Evolutionary conservation across 257 asterid genomes (phyloP).

Genomic region (Verbena officinalis): DNA sequence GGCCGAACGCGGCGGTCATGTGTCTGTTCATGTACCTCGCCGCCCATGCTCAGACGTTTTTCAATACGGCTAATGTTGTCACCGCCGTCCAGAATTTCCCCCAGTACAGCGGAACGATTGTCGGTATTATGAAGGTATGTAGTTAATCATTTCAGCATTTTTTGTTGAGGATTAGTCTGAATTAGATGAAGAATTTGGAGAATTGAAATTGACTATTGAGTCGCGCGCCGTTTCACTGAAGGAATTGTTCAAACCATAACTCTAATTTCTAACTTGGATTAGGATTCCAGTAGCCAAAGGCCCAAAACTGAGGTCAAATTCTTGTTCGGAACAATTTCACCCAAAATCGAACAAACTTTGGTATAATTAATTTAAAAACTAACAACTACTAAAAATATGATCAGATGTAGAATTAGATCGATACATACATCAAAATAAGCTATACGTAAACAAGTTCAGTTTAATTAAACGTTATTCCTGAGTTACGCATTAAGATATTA

Average conservation of each 20-base stretch:
- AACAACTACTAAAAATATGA: no score
- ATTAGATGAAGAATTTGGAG: neutral
- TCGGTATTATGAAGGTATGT: slow-evolving; percentile 93
- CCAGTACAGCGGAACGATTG: slow-evolving; percentile 71
- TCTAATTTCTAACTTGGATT: neutral
- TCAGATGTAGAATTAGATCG: no score
- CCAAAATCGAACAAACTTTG: no score
- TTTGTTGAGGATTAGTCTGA: neutral
- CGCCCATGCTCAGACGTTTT: slow-evolving; percentile 92
- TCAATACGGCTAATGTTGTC: slow-evolving; percentile 87
- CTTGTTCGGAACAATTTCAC: no score
- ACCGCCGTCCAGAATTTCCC: slow-evolving; percentile 86
- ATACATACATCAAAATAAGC: no score
- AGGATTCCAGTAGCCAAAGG: neutral
- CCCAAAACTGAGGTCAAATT: no score
- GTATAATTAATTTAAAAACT: no score
- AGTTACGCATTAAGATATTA: neutral
- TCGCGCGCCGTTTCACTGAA: neutral
- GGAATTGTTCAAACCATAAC: neutral
- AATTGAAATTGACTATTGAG: neutral
- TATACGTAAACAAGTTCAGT: no score
- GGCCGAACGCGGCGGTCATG: slow-evolving; percentile 60
- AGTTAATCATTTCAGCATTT: neutral
- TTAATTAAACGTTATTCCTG: neutral
- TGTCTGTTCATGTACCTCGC: slow-evolving; percentile 84